Conservation (phyloP, 768 basidiomycete species). For the Mycena albidolilacea region DNA sequence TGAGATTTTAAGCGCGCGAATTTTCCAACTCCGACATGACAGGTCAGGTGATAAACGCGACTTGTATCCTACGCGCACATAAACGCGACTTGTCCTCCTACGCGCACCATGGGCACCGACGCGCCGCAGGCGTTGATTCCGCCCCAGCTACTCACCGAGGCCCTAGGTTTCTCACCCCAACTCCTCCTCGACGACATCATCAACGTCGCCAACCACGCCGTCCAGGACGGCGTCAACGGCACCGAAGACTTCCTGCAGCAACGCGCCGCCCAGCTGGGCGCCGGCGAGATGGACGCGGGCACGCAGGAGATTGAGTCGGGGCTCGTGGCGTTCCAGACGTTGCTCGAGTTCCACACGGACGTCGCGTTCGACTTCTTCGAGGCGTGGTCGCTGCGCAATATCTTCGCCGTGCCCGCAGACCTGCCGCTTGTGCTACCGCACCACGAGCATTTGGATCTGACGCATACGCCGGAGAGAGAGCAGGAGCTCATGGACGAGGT, state of each 20-base stretch:
- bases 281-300: constrained; percentile 62
- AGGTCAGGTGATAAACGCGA: too few species aligned
- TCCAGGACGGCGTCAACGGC: constrained; percentile 83
- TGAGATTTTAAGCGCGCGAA: too few species aligned
- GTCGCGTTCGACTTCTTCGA: constrained; percentile 94
- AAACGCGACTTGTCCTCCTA: constrained; percentile 10
- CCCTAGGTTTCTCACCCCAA: constrained; percentile 89
- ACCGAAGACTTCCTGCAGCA: constrained; percentile 84
- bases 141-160: constrained; percentile 75
- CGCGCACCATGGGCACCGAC: constrained; percentile 25
- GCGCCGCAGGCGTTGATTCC: constrained; percentile 44
- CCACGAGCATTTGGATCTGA: constrained; percentile 80
- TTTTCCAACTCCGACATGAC: too few species aligned
- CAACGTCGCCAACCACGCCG: constrained; percentile 85
- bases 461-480: constrained; percentile 68
- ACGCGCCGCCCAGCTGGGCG: constrained; percentile 61
- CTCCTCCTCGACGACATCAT: constrained; percentile 90
- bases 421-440: constrained; percentile 83
- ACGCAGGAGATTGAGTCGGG: constrained; percentile 85
- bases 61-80: not conserved
- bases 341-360: constrained; percentile 91
- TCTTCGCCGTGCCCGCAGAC: constrained; percentile 82
- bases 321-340: constrained; percentile 87
- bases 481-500: constrained; percentile 77
- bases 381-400: constrained; percentile 90